Conservation (phyloP, 129 eudicot genomes). For the Gnaphalium uliginosum region DNA sequence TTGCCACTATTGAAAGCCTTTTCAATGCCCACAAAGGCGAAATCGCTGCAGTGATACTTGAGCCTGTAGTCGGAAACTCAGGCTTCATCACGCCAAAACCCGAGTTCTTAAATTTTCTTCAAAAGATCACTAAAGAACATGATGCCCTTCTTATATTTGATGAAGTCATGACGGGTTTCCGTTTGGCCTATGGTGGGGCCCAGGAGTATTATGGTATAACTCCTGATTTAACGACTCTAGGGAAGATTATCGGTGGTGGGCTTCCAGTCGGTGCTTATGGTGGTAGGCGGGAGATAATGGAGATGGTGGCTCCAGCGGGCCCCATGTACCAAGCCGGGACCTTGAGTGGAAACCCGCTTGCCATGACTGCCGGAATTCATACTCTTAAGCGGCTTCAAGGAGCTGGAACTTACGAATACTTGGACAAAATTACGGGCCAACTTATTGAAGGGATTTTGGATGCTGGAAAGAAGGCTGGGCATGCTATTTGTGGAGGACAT, state of each 20-base stretch:
- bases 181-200: constrained; percentile 88
- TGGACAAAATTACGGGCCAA: constrained; percentile 62
- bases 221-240: constrained; percentile 77
- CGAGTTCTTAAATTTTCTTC: constrained; percentile 64
- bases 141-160: constrained; percentile 76
- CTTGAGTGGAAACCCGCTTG: constrained; percentile 90
- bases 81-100: constrained; percentile 86
- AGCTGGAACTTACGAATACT: constrained; percentile 63
- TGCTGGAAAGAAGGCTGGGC: constrained; percentile 84
- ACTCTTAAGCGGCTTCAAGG: constrained; percentile 71
- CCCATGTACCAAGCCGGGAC: constrained; percentile 98
- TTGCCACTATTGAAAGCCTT: constrained; percentile 47
- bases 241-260: constrained; percentile 90
- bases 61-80: constrained; percentile 93
- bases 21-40: constrained; percentile 72
- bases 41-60: constrained; percentile 85
- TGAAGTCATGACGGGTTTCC: constrained; percentile 94
- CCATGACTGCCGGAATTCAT: constrained; percentile 97
- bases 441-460: constrained; percentile 61
- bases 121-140: constrained; percentile 60
- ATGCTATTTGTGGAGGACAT: constrained; percentile 79
- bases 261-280: constrained; percentile 95
- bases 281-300: constrained; percentile 91
- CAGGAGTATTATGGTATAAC: constrained; percentile 84
- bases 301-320: constrained; percentile 98